Percentiles rank a stretch among this genome's conserved stretches.
Evolutionary conservation across 345 rosid genomes (phyloP).

Genomic region (Tarenaya hassleriana): DNA sequence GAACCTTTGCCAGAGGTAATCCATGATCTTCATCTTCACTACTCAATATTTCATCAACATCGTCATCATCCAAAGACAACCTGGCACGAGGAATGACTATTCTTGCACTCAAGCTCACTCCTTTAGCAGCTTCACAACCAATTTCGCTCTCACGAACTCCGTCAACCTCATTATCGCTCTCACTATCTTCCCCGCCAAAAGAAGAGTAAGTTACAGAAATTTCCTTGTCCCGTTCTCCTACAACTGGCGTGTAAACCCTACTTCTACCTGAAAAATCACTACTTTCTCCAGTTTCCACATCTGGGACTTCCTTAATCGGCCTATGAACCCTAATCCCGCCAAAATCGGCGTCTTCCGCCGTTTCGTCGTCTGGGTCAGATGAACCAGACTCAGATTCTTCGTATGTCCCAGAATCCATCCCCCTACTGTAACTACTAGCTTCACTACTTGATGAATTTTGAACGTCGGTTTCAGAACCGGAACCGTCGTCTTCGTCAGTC

Average conservation of each 20-base stretch:
- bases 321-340: slow-evolving; percentile 23
- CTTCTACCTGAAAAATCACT: slow-evolving; percentile 26
- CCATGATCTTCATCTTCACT: slow-evolving; percentile 33
- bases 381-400: slow-evolving; percentile 51
- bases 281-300: slow-evolving; percentile 27
- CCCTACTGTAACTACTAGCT: too few species aligned
- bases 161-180: slow-evolving; percentile 22
- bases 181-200: slow-evolving; percentile 29
- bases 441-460: too few species aligned
- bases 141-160: slow-evolving; percentile 20
- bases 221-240: slow-evolving; percentile 19
- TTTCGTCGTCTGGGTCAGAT: slow-evolving; percentile 38
- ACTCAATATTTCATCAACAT: slow-evolving; percentile 27
- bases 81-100: slow-evolving; percentile 46
- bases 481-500: slow-evolving; percentile 34
- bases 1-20: slow-evolving; percentile 28
- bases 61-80: slow-evolving; percentile 64
- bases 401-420: too few species aligned
- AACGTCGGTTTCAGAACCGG: slow-evolving; percentile 38
- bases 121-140: slow-evolving; percentile 21
- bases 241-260: slow-evolving; percentile 22
- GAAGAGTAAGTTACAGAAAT: slow-evolving; percentile 22
- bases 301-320: slow-evolving; percentile 29
- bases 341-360: slow-evolving; percentile 17
- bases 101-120: slow-evolving; percentile 22